Conservation (phyloP, 1,139 yeast species). For the Pichia sp. region DNA sequence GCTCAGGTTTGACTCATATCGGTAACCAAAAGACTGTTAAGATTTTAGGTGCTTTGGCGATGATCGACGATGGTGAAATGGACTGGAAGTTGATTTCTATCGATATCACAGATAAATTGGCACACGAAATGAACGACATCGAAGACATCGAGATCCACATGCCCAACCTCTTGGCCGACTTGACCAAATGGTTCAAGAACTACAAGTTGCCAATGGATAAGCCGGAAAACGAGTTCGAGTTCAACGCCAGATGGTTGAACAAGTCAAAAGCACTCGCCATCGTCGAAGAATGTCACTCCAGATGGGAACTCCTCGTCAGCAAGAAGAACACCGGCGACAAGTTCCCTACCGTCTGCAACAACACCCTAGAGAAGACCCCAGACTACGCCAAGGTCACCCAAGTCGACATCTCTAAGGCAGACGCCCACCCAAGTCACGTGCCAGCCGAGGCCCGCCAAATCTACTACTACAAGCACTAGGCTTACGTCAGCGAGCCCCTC, state of each 20-base stretch:
- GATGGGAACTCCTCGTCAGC: constrained; percentile 67
- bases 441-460: constrained; percentile 27
- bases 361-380: constrained; percentile 37
- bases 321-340: constrained; percentile 43
- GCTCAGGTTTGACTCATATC: constrained; percentile 56
- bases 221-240: constrained; percentile 83
- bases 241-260: constrained; percentile 51
- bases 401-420: background rate
- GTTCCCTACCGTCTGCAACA: constrained; percentile 37
- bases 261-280: constrained; percentile 69
- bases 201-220: constrained; percentile 96
- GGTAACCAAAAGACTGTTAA: constrained; percentile 84
- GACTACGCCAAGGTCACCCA: constrained; percentile 19
- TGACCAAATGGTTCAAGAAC: constrained; percentile 92
- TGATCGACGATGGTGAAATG: constrained; percentile 95
- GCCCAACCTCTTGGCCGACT: constrained; percentile 84
- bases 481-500: too few relatives aligned
- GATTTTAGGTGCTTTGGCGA: constrained; percentile 88
- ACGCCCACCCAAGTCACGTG: constrained; percentile 15
- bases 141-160: constrained; percentile 78
- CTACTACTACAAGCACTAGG: constrained; percentile 29
- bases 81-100: constrained; percentile 96
- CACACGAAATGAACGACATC: constrained; percentile 70
- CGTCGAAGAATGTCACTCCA: constrained; percentile 70
- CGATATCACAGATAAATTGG: constrained; percentile 78